Conservation (phyloP, 352 stramenopile genomes). For the Elongisporangium anandrum region DNA sequence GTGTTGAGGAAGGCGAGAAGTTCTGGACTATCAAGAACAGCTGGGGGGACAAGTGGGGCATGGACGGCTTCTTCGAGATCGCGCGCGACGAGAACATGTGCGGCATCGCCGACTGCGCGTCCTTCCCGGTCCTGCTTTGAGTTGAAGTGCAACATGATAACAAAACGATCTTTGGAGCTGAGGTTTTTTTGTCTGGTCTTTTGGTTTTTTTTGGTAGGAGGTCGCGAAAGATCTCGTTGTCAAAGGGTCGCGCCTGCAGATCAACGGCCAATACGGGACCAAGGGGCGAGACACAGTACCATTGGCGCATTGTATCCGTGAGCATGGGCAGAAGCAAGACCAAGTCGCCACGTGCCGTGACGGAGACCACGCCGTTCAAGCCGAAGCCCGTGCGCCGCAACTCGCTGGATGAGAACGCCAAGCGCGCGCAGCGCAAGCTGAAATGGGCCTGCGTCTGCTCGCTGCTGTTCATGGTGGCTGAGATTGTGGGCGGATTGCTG, state of each 20-base stretch:
- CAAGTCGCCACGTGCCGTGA: too few species aligned
- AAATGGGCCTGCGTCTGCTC: conserved; percentile 73
- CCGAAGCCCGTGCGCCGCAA: conserved; percentile 35
- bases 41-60: conserved; percentile 91
- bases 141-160: neutral
- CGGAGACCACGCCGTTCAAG: conserved; percentile 56
- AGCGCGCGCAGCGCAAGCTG: conserved; percentile 60
- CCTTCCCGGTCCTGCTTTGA: conserved; percentile 75
- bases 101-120: conserved; percentile 82
- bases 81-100: conserved; percentile 89
- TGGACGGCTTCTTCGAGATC: conserved; percentile 95
- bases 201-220: too few species aligned
- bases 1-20: conserved; percentile 80
- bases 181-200: too few species aligned
- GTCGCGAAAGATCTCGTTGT: too few species aligned
- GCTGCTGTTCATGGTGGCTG: conserved; percentile 92
- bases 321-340: too few species aligned
- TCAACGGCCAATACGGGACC: too few species aligned
- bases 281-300: too few species aligned
- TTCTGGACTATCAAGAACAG: conserved; percentile 99
- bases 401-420: conserved; percentile 40
- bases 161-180: neutral
- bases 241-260: too few species aligned
- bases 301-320: too few species aligned
- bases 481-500: conserved; percentile 93